Conservation (phyloP, 345 rosid species). For the Eutrema yunnanense region DNA sequence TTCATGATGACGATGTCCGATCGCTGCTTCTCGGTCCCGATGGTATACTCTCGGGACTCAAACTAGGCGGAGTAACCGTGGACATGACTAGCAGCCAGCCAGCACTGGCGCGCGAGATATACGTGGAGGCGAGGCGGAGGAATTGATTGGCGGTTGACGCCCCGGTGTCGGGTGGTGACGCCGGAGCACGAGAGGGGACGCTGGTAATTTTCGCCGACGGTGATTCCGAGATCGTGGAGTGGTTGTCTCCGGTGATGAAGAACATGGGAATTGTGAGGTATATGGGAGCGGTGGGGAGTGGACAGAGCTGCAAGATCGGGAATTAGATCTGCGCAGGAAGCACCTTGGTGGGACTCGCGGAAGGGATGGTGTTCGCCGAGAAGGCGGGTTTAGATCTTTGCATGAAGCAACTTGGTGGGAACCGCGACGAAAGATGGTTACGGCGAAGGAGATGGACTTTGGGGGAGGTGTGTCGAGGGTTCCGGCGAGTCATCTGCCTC, state of each 20-base stretch:
- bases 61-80: constrained; percentile 52
- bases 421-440: no score
- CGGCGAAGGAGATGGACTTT: no score
- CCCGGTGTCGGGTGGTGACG: constrained; percentile 68
- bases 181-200: constrained; percentile 68
- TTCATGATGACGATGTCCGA: constrained; percentile 69
- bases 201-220: constrained; percentile 69
- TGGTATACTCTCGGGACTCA: constrained; percentile 55
- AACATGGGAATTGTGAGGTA: constrained; percentile 51
- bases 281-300: constrained; percentile 72
- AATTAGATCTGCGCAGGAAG: constrained; percentile 71
- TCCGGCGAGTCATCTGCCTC: no score
- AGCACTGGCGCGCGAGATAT: constrained; percentile 52
- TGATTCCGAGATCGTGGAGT: constrained; percentile 44
- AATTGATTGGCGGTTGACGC: constrained; percentile 70
- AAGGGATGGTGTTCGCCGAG: constrained; percentile 69
- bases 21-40: constrained; percentile 44
- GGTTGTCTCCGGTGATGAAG: constrained; percentile 54
- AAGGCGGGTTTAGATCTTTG: constrained; percentile 47
- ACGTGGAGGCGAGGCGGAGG: constrained; percentile 37
- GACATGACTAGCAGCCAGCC: constrained; percentile 73
- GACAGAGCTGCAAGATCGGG: constrained; percentile 74
- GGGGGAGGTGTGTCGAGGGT: no score
- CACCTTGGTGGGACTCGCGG: constrained; percentile 66
- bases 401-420: no score